Evolutionary conservation across 2,329 filamentous ascomycete genomes (phyloP), one percentile per base, ranked within the genome.

Genomic region (Venturia effusa): DNA sequence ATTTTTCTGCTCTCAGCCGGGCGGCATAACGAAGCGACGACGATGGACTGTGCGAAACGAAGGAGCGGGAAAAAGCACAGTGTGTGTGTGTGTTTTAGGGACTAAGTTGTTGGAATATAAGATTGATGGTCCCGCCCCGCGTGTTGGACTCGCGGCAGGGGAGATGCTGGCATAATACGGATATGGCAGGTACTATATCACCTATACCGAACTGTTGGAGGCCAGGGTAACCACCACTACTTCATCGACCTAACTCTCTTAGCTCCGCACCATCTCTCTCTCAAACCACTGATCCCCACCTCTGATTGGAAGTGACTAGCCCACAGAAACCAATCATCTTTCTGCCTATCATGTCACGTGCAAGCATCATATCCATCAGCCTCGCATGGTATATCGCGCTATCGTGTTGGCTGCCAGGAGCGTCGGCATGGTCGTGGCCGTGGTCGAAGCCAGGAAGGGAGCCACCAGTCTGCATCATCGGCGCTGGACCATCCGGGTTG

Each of bases 381-480:
- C 66, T 63, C 61, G 68, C 67, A 64, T 71, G 68, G 68, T 70
- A 67, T 67, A 64, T 71, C 62, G 61, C 68, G 55, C 66, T 71
- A 48, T 64, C 68, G 22, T 54, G 68, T 34, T 66, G 69, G 60
- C 68, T 67, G 57, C 67, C 70, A 43, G 68, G 68, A 62, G 67
- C 65, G 60, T 69, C 67, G 66, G 72, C 73, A 43, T 70, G 65
- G 66, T 72, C 73, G 13, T 61, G 59, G 17, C 11, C 24, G 15
- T 8, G 17, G 24, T 39, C 2, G 37, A 39, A 39, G 37, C 30
- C 48, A 55, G 24, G 48, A 19, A 67, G 65, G 32, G 67, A 71
- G 59, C 68, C 67, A 37, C 73, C 73, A 17, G 73, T 74, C 15
- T 75, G 73, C 67, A 73, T 75, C 65, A 70, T 75, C 55, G 73